phyloP scores from a whole-genome alignment of 306 rosid genomes.

The Erythrophleum fordii region DNA sequence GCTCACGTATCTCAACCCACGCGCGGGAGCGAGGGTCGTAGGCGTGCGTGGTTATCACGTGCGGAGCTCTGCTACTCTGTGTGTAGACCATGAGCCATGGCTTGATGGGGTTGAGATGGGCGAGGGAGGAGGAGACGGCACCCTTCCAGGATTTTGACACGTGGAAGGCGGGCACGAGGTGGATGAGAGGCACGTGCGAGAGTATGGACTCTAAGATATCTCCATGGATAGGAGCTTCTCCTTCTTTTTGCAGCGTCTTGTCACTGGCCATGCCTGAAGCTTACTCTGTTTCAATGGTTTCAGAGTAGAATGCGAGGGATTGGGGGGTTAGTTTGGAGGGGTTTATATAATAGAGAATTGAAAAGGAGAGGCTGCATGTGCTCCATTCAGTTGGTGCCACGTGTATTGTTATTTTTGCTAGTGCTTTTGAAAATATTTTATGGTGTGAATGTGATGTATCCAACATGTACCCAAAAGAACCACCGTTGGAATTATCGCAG shows the following conservation, averaged over 20 bases:
- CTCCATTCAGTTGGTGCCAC: background rate
- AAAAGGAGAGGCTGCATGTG: background rate
- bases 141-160: conserved; percentile 70
- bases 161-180: conserved; percentile 51
- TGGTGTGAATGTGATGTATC: no score
- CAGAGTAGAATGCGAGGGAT: background rate
- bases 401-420: background rate
- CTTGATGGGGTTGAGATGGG: conserved; percentile 45
- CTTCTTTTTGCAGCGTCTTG: background rate
- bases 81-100: conserved; percentile 75
- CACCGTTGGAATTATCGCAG: no score
- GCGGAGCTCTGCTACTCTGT: conserved; percentile 50
- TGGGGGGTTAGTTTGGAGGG: background rate
- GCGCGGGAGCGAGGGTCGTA: conserved; percentile 76
- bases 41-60: conserved; percentile 51
- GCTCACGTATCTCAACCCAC: conserved; percentile 54
- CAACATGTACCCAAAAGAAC: no score
- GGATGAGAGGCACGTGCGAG: conserved; percentile 62
- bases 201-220: conserved; percentile 68
- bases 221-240: conserved; percentile 61
- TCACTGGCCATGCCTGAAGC: background rate
- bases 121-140: conserved; percentile 68
- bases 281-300: background rate
- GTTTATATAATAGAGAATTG: conserved; percentile 25
- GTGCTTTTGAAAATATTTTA: background rate